Evolutionary conservation across 805 yeast species (phyloP), one percentile per base, ranked within the genome.

Genomic region (Myxozyma neotropica): DNA sequence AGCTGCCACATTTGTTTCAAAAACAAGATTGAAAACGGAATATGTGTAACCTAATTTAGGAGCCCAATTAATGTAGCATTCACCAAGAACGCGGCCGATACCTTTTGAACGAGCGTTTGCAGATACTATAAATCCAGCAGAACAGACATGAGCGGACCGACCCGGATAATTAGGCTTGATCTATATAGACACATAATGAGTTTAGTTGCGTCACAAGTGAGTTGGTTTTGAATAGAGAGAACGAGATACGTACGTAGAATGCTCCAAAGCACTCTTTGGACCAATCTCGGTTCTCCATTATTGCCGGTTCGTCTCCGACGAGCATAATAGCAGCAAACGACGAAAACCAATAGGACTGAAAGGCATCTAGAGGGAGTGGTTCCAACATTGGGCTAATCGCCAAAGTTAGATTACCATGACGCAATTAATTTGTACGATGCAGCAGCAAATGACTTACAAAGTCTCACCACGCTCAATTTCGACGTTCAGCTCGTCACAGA

Each of bases 71-170:
- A 92, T 72, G 67, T 84, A 89, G 67, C 95, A 87, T 68, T 90
- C 96, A 17, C 88, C 85, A 62, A 94, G 73, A 0, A 94, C 87
- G 56, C 86, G 78, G 4, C 98, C 99, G 27, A 94, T 89, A 3
- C 97, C 96, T 71, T 88, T 89, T 26, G 93, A 91, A 68, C 99
- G 78, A 67, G 89, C 89, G 65, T 96, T 96, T 3, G 96, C 94
- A 73, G 93, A 91, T 1, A 93, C 98, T 36, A 93, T 75, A 67
- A 93, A 88, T 21, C 87, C 86, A 1, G 89, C 96, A 0, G 96
- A 88, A 68, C 96, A 91, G n/a, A 94, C 86, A 70, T 93, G 97
- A 0, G 96, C 84, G 19, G 94, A 87, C 46, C 98, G 78, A 1
- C 98, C 98, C 0, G 97, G 96, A 70, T 86, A 93, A 68, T 89